These are phyloP conservation scores for Arthrocladium fulminans DNA, from an alignment of 2,329 filamentous ascomycete genomes.

Conservation along the genomic window DNA sequence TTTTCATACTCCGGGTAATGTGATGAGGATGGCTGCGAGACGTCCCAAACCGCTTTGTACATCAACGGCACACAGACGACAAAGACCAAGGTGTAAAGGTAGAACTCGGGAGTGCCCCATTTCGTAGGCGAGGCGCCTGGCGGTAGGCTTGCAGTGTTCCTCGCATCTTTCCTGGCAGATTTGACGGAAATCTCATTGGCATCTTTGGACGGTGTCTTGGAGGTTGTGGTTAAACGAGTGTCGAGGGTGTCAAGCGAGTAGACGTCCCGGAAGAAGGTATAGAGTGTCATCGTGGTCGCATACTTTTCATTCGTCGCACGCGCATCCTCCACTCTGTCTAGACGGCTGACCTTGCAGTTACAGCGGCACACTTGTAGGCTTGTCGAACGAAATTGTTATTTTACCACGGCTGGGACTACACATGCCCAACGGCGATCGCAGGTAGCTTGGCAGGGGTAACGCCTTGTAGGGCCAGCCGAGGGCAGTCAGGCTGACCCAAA, in stretches of 20 bases:
- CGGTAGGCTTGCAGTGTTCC: constrained; percentile 30
- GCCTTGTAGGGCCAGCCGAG: too few relatives aligned
- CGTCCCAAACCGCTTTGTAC: constrained; percentile 81
- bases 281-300: constrained; percentile 14
- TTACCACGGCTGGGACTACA: not conserved
- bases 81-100: constrained; percentile 66
- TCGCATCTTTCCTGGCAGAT: constrained; percentile 15
- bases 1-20: constrained; percentile 66
- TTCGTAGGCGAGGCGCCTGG: constrained; percentile 51
- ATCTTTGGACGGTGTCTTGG: constrained; percentile 57
- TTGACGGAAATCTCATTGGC: constrained; percentile 42
- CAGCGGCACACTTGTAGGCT: too few relatives aligned
- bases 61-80: constrained; percentile 64
- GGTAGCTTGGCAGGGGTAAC: not conserved
- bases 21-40: constrained; percentile 72
- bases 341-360: not conserved
- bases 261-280: constrained; percentile 41
- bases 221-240: constrained; percentile 62
- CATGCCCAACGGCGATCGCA: not conserved
- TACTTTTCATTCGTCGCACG: too few relatives aligned
- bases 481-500: too few relatives aligned
- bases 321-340: not conserved
- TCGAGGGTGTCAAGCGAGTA: constrained; percentile 62
- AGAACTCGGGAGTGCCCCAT: constrained; percentile 85
- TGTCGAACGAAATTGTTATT: too few relatives aligned